Conservation (phyloP, 495 filamentous ascomycete species). For the Trichodelitschia bisporula region DNA sequence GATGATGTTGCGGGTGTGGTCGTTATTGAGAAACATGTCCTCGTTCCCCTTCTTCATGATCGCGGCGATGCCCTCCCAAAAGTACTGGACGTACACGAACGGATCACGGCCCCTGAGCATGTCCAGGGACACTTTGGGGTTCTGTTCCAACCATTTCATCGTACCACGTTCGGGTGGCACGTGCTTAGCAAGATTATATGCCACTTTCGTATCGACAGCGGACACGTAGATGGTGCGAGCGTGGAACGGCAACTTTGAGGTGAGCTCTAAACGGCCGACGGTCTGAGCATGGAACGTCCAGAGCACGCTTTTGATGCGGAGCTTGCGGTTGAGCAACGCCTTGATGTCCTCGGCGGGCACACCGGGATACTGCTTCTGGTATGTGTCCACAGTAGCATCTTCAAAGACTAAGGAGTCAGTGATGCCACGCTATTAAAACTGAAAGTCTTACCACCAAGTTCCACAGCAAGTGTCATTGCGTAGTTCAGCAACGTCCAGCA, state of each 20-base stretch:
- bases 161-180: no score
- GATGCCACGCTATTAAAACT: slow-evolving; percentile 1
- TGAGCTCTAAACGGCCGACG: slow-evolving; percentile 75
- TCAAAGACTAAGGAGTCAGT: no score
- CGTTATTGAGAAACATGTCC: slow-evolving; percentile 54
- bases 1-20: slow-evolving; percentile 68
- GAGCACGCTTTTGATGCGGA: slow-evolving; percentile 61
- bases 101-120: no score
- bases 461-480: slow-evolving; percentile 69
- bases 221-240: slow-evolving; percentile 1
- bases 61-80: slow-evolving; percentile 74
- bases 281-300: slow-evolving; percentile 79
- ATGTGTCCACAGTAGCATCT: slow-evolving; percentile 32
- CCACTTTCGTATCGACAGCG: no score
- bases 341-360: slow-evolving; percentile 27
- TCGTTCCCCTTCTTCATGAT: slow-evolving; percentile 77
- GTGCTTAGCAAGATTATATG: no score
- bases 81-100: no score
- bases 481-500: slow-evolving; percentile 95
- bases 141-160: no score
- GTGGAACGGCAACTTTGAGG: slow-evolving; percentile 59
- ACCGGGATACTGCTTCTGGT: slow-evolving; percentile 10
- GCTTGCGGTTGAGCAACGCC: slow-evolving; percentile 49
- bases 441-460: no score
- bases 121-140: no score